Evolutionary conservation across 345 rosid species (phyloP).

Genomic region (Syzygium aromaticum): DNA sequence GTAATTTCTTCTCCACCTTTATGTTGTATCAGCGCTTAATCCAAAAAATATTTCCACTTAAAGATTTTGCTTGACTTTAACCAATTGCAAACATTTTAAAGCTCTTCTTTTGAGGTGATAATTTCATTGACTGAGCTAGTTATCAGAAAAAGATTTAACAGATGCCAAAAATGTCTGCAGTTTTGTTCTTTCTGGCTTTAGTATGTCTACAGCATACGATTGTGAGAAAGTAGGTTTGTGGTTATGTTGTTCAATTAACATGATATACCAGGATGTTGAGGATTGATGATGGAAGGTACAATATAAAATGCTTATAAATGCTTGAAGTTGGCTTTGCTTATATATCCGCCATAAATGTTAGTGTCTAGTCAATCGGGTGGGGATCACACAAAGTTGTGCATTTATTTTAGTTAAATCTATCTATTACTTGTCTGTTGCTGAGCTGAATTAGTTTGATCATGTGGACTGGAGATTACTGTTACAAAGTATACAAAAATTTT

Average conservation of each 20-base stretch:
- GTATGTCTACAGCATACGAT: not conserved
- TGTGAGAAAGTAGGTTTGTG: not conserved
- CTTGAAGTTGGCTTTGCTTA: not conserved
- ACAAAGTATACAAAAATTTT: not conserved
- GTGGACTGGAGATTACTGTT: not conserved
- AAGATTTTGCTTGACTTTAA: not conserved
- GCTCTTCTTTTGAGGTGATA: not conserved
- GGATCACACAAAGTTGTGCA: not conserved
- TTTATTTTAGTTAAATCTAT: not conserved
- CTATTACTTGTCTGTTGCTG: not conserved
- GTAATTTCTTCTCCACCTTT: constrained; percentile 19
- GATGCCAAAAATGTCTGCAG: not conserved
- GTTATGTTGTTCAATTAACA: not conserved
- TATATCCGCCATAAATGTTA: not conserved
- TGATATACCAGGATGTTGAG: not conserved
- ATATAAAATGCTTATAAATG: not conserved
- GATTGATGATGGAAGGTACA: not conserved
- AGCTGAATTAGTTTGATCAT: not conserved
- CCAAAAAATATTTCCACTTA: not conserved
- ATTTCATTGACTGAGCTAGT: not conserved
- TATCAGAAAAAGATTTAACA: not conserved
- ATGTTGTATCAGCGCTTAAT: not conserved
- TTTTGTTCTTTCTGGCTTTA: not conserved
- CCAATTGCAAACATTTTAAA: not conserved
- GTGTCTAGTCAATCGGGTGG: not conserved